These are phyloP conservation scores for Phytophthora palmivora DNA, from an alignment of 352 stramenopile genomes.

Conservation along the genomic window DNA sequence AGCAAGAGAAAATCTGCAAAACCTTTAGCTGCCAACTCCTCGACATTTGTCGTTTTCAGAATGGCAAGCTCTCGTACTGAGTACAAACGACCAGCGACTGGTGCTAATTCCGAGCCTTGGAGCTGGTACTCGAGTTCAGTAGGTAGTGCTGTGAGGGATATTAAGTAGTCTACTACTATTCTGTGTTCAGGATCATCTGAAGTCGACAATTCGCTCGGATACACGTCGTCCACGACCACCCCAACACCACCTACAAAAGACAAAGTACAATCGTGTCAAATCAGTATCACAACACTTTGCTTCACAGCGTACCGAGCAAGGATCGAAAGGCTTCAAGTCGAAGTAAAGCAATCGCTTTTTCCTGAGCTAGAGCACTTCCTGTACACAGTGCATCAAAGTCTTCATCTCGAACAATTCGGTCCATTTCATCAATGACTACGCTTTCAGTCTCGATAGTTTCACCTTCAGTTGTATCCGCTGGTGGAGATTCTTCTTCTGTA, in stretches of 20 bases:
- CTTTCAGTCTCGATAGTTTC: slow-evolving; percentile 7
- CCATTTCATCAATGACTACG: slow-evolving; percentile 23
- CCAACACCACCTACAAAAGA: slow-evolving; percentile 54
- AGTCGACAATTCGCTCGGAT: slow-evolving; percentile 49
- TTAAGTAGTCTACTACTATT: slow-evolving; percentile 56
- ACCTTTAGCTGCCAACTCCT: slow-evolving; percentile 28
- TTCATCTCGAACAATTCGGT: slow-evolving; percentile 44
- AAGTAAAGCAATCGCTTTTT: slow-evolving; percentile 44
- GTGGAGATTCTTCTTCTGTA: slow-evolving; percentile 11
- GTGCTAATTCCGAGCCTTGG: slow-evolving; percentile 43
- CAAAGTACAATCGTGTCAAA: slow-evolving; percentile 8
- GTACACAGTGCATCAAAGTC: slow-evolving; percentile 46
- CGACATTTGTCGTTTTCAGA: slow-evolving; percentile 30
- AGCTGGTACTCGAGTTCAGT: slow-evolving; percentile 47
- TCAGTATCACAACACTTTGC: not conserved
- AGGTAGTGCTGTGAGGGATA: slow-evolving; percentile 53
- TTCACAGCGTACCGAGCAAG: slow-evolving; percentile 41
- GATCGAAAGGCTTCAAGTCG: slow-evolving; percentile 44
- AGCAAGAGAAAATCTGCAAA: slow-evolving; percentile 37
- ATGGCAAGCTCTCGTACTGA: slow-evolving; percentile 61
- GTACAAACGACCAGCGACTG: slow-evolving; percentile 52
- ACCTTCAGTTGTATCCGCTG: slow-evolving; percentile 14
- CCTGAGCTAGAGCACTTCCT: slow-evolving; percentile 37
- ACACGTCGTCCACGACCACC: slow-evolving; percentile 70
- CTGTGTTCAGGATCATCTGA: slow-evolving; percentile 16